These are phyloP conservation scores for Grosmannia clavigera DNA, from an alignment of 2,329 filamentous ascomycete genomes.

Conservation along the genomic window DNA sequence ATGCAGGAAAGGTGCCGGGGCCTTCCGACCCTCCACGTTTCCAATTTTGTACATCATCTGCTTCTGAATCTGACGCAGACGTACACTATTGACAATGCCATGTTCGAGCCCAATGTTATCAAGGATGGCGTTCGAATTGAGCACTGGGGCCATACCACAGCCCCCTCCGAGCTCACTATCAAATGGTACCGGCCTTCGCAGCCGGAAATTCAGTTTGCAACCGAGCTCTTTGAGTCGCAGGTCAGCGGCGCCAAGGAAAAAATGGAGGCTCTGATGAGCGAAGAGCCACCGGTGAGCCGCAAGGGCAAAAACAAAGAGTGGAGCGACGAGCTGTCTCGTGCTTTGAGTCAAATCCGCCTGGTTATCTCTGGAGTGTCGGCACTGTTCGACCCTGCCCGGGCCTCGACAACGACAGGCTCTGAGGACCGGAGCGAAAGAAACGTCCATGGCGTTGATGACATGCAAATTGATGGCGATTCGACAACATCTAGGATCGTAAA, in stretches of 20 bases:
- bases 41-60: conserved; percentile 94
- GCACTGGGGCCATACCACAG: conserved; percentile 74
- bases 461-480: not conserved
- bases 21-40: conserved; percentile 88
- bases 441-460: conserved; percentile 19
- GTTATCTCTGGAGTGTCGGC: conserved; percentile 82
- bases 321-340: conserved; percentile 91
- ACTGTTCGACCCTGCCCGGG: conserved; percentile 70
- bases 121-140: conserved; percentile 58
- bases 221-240: conserved; percentile 79
- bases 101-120: conserved; percentile 72
- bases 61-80: conserved; percentile 89
- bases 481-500: conserved; percentile 21
- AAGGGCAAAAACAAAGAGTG: conserved; percentile 97
- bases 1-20: conserved; percentile 96
- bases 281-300: conserved; percentile 69
- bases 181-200: conserved; percentile 80
- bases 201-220: conserved; percentile 76
- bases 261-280: conserved; percentile 67
- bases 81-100: conserved; percentile 77
- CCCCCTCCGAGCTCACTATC: conserved; percentile 66
- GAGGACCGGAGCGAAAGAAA: conserved; percentile 15
- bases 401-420: conserved; percentile 37
- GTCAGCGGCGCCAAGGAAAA: conserved; percentile 63
- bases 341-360: conserved; percentile 78